Evolutionary conservation across 2,329 filamentous ascomycete species (phyloP).

Genomic region (Elsinoe ampelina): DNA sequence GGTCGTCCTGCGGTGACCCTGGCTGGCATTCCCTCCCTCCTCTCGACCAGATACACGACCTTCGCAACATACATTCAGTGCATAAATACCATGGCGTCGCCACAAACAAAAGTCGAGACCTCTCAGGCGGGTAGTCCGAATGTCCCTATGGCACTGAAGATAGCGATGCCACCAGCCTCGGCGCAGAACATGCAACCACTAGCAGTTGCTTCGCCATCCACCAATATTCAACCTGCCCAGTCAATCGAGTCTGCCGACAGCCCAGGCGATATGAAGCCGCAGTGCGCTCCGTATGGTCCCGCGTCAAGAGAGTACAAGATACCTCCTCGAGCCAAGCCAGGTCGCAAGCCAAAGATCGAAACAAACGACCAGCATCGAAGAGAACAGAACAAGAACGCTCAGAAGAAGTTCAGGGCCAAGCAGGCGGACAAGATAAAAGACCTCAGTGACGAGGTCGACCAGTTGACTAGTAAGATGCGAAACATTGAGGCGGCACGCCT

Average conservation of each 20-base stretch:
- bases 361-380: slow-evolving; percentile 90
- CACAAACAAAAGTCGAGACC: neutral
- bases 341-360: slow-evolving; percentile 67
- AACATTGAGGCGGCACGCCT: neutral
- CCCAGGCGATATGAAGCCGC: neutral
- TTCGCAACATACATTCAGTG: neutral
- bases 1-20: neutral
- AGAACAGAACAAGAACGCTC: slow-evolving; percentile 85
- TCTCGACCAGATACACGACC: neutral
- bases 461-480: slow-evolving; percentile 29
- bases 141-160: neutral
- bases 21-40: neutral
- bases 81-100: neutral
- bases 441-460: slow-evolving; percentile 38
- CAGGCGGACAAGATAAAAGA: slow-evolving; percentile 75
- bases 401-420: slow-evolving; percentile 81
- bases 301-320: slow-evolving; percentile 22
- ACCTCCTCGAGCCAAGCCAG: slow-evolving; percentile 51
- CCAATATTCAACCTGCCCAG: neutral
- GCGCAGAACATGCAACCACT: neutral
- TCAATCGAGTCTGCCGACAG: neutral
- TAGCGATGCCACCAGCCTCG: neutral
- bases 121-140: neutral
- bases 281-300: slow-evolving; percentile 10
- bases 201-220: neutral